Base-by-base conservation (phyloP, 495 filamentous ascomycete genomes). In the Cercophora sp. region DNA sequence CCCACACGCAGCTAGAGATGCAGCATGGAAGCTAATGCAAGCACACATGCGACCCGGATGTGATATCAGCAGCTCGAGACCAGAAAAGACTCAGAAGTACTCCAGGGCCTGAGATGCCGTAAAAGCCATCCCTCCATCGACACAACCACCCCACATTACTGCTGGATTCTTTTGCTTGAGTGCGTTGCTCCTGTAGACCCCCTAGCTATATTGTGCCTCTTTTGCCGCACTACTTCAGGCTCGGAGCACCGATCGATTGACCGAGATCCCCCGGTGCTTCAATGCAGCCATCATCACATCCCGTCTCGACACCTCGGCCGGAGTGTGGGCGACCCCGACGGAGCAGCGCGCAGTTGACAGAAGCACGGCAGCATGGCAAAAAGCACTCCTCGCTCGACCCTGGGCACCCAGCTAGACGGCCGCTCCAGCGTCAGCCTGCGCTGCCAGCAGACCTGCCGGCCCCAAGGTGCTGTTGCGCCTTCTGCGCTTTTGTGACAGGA, bases 1-100 rank as follows among this genome's bases (percentile, higher is more conserved):
- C 36, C 37, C 18, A 20, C 26, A 31, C 37, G 44, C 27, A 55
- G 54, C 53, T 58, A 57, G 35, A 24, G 22, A 64, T 59, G 55
- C 49, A 52, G 42, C 55, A 54, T 45, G 58, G 55, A 55, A 61
- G 46, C 61, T 61, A 64, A 61, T 60, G 55, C 55, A 61, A 58
- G 55, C 48, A 41, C 44, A 27, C 42, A 51, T 22, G 23, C 18
- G 39, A 25, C 39, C 31, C 50, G 52, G 47, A 42, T 54, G 51
- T 50, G 53, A 53, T 45, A 60, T 27, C 43, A 31, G 13, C 44
- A 23, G 15, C 26, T 43, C 46, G 18, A 34, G 27, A 16, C 44
- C 44, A 34, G 16, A n/a, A 47, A 23, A 47, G 44, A 22, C 26
- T 18, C 26, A 27, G 27, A 5, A 5, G 20, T 43, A 19, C 36